A percentile compares a stretch with the other conserved stretches of the same genome.
These are phyloP conservation scores for Blastobotrys ciferrii DNA, from an alignment of 1,139 yeast species.

Conservation along the genomic window DNA sequence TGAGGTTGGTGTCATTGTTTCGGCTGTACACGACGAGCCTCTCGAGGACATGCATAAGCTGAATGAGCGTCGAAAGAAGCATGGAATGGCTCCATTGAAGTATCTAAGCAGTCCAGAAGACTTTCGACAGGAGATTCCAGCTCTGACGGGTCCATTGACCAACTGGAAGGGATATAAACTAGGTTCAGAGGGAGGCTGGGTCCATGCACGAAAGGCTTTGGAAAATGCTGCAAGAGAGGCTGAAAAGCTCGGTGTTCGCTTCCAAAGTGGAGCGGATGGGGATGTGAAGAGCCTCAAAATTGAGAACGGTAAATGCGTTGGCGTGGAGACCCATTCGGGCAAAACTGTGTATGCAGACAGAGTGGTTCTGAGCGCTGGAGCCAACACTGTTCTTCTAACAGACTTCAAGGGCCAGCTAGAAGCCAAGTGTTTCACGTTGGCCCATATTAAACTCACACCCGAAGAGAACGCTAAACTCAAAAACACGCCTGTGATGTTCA, in stretches of 20 bases:
- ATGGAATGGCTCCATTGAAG: conserved; percentile 9
- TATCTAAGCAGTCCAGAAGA: conserved; percentile 30
- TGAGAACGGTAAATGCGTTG: conserved; percentile 4
- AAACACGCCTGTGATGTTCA: conserved; percentile 43
- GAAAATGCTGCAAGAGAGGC: conserved; percentile 34
- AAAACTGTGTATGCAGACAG: conserved; percentile 5
- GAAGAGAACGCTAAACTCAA: conserved; percentile 39
- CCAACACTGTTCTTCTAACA: conserved; percentile 6
- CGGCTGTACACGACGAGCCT: conserved; percentile 33
- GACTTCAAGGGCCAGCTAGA: conserved; percentile 39
- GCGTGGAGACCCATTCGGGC: conserved; percentile 4
- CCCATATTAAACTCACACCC: conserved; percentile 40
- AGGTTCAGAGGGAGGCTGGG: conserved; percentile 40
- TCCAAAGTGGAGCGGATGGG: conserved; percentile 37
- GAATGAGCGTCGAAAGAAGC: neutral
- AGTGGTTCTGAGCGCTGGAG: conserved; percentile 9
- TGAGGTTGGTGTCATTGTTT: conserved; percentile 32
- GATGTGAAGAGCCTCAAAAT: conserved; percentile 17
- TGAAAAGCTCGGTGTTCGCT: conserved; percentile 36
- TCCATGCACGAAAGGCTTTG: conserved; percentile 37
- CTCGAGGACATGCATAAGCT: conserved; percentile 14
- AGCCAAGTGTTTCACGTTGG: conserved; percentile 44
- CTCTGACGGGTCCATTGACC: conserved; percentile 33
- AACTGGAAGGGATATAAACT: conserved; percentile 29
- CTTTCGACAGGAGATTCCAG: conserved; percentile 33